These are phyloP conservation scores for Hibiscus syriacus DNA, from an alignment of 345 rosid genomes.

Conservation along the genomic window DNA sequence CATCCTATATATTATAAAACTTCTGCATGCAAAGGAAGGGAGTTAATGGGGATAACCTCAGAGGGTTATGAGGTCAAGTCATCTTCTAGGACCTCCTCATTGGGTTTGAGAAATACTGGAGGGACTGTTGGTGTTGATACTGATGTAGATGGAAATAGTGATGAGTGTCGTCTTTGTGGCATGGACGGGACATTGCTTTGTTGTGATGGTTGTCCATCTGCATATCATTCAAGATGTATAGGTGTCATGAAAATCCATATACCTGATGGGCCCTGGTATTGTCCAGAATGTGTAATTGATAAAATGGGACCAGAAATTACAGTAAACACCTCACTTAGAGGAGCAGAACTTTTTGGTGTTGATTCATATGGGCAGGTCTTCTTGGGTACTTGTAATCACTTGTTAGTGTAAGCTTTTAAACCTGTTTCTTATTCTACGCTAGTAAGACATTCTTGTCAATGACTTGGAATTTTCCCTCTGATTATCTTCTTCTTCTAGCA, in stretches of 20 bases:
- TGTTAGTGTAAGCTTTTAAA: constrained; percentile 76
- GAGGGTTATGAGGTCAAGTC: constrained; percentile 36
- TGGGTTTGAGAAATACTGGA: constrained; percentile 29
- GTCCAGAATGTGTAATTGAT: constrained; percentile 77
- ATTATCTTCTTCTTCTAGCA: constrained; percentile 4
- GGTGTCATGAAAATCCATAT: constrained; percentile 76
- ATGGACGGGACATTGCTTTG: constrained; percentile 92
- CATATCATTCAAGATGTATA: constrained; percentile 90
- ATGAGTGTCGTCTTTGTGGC: constrained; percentile 94
- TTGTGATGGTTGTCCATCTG: constrained; percentile 96
- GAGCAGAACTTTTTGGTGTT: constrained; percentile 74
- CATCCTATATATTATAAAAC: constrained; percentile 72
- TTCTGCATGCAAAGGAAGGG: constrained; percentile 62
- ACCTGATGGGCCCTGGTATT: constrained; percentile 88
- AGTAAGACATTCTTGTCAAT: not conserved
- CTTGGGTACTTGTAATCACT: constrained; percentile 86
- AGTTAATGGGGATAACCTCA: constrained; percentile 37
- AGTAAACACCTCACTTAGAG: constrained; percentile 57
- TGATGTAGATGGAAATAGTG: constrained; percentile 66
- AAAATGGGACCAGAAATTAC: constrained; percentile 54
- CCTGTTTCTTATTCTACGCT: constrained; percentile 2
- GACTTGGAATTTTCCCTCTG: not conserved
- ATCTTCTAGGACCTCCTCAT: constrained; percentile 20
- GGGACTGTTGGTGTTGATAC: constrained; percentile 27
- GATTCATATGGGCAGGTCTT: constrained; percentile 73